Evolutionary conservation across 441 rosid genomes (phyloP), one percentile per base, ranked within the genome.

Genomic region (Hura crepitans): DNA sequence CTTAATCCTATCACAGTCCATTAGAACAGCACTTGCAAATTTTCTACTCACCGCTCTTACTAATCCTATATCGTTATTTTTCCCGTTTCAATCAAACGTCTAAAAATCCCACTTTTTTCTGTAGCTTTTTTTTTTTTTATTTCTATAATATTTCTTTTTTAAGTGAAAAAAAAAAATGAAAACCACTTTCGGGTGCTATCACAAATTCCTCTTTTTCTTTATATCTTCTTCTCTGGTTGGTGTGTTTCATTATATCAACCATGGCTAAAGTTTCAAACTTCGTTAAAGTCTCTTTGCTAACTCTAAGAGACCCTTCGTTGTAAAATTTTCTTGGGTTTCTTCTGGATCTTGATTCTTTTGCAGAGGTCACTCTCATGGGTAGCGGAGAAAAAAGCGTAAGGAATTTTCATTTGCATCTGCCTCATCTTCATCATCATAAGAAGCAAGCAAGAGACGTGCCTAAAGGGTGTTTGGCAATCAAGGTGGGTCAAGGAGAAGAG

Each of bases 401-500:
- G 81, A 84, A 67, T 59, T 87, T 85, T 51, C 87, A 88, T 68
- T 64, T 81, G n/a, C 87, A 85, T 68, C 77, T 85, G 27, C 86
- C 80, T n/a, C 80, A 80, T 68, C 74, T 66, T 62, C 82, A 78
- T 27, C 79, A 79, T 22, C 75, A 74, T 9, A 86, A 81, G 73
- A 86, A 81, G 72, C 83, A 85, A 18, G 75, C 75, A 51, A 85
- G 73, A 72, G 91, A 86, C 65, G 86, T 93, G 4, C 95, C 97
- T 1, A 93, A 89, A 76, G 98, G 98, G 62, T 93, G 85, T 81
- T 78, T 93, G 82, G 98, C 96, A 0, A 86, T 93, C 43, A 88
- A 84, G 77, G 98, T 93, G 20, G 98, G 98, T 1, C 82, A 79
- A 65, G 96, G 85, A 54, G 92, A 83, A 78, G 86, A 91, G 72